Evolutionary conservation across 2,329 filamentous ascomycete genomes (phyloP), one percentile per base, ranked within the genome.

Genomic region (Cladosporium velox): DNA sequence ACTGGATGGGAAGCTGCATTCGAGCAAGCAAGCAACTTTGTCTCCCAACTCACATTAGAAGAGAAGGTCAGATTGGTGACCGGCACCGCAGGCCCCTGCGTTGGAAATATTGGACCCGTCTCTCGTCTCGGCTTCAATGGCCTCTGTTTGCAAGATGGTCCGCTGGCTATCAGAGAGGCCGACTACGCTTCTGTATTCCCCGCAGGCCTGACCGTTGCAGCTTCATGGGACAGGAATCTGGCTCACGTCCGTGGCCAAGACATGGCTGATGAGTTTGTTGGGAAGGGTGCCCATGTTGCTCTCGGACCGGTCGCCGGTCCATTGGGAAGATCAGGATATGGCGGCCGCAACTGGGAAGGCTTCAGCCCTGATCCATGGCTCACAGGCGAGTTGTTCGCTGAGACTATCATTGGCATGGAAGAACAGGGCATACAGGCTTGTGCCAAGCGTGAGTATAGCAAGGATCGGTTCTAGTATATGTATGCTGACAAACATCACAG

Each of bases 371-470:
- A 85, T 68, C 81, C 82, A 0, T 85, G 84, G 67, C 97, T 0
- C 91, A 95, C 76, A 92, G 90, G 18, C 83, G 96, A 64, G 91
- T 90, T 14, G 90, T 90, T 3, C 24, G 64, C 28, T 8, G 74
- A 82, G 65, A 81, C 82, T 4, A 78, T 85, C 47, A 68, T 74
- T 59, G 81, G 82, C 15, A 78, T 59, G 76, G 79, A 44, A 79
- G 81, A 64, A 72, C 75, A 26, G 72, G 82, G 67, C 79, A 80
- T 28, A 74, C 84, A 65, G 68, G 75, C 65, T 79, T 82, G 35
- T 77, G 83, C 69, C 78, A 85, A 72, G 75, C 76, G 62, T 74
- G 84, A 85, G 66, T 81, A 83, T 2, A 82, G 67, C 78, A 15
- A 32, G 15, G 2, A 4, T 12, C 0, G 8, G 10, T 84, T 68